Percentiles rank a stretch among this genome's conserved stretches.
Conservation (phyloP, 1,284 basidiomycete species). For the Ceratobasidium papillatum region DNA sequence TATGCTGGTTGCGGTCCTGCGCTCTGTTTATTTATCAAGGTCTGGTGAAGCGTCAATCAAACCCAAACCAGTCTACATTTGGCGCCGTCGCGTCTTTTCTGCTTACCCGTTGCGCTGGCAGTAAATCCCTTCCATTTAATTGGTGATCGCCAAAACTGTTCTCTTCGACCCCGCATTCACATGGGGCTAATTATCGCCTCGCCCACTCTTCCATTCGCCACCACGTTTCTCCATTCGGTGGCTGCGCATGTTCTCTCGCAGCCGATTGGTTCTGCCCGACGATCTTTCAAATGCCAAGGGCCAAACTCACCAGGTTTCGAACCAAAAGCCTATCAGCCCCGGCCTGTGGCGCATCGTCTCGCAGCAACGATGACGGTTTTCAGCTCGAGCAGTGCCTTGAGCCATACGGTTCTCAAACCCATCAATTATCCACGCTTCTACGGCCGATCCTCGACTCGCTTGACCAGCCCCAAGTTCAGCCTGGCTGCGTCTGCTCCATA, state of each 20-base stretch:
- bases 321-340: not conserved
- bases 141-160: not conserved
- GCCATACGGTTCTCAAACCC: constrained; percentile 3
- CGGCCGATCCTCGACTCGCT: not conserved
- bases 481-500: no score
- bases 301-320: not conserved
- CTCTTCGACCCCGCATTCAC: constrained; percentile 8
- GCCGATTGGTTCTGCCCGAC: not conserved
- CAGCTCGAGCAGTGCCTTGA: not conserved
- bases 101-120: not conserved
- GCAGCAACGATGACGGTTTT: not conserved
- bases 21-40: not conserved
- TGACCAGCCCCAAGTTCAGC: not conserved
- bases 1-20: not conserved
- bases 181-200: constrained; percentile 5
- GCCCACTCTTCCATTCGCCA: not conserved
- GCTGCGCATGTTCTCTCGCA: not conserved
- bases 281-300: not conserved
- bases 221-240: not conserved
- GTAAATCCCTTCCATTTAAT: not conserved
- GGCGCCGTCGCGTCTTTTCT: no score
- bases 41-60: constrained; percentile 25
- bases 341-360: not conserved
- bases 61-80: constrained; percentile 28
- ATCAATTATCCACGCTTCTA: not conserved